Conservation (phyloP, 2,329 filamentous ascomycete genomes). For the Sporothrix pseudoabietina region DNA sequence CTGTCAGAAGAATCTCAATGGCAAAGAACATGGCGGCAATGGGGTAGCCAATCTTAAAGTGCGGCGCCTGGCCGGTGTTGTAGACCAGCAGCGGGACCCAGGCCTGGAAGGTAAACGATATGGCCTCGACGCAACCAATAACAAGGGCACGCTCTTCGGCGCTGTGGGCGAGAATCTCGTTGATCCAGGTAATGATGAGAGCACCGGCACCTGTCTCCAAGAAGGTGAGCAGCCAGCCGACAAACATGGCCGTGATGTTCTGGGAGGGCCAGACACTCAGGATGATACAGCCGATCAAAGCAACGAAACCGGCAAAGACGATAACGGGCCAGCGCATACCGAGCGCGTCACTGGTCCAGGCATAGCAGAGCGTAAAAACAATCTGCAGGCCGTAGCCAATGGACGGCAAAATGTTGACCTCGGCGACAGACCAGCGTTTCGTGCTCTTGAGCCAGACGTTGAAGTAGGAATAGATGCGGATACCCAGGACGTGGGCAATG, state of each 20-base stretch:
- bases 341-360: conserved; percentile 55
- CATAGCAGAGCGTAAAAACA: conserved; percentile 52
- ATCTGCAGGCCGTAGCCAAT: conserved; percentile 39
- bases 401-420: conserved; percentile 53
- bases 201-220: conserved; percentile 27
- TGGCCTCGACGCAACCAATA: conserved; percentile 30
- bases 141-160: conserved; percentile 29
- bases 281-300: conserved; percentile 30
- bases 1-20: conserved; percentile 31
- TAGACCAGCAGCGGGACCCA: conserved; percentile 32
- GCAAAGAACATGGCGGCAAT: conserved; percentile 39
- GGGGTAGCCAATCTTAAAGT: conserved; percentile 38
- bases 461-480: conserved; percentile 33
- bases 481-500: conserved; percentile 29
- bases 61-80: conserved; percentile 32
- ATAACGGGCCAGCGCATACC: conserved; percentile 55
- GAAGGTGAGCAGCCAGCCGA: conserved; percentile 30
- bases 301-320: conserved; percentile 36
- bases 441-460: conserved; percentile 38
- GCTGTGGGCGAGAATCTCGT: conserved; percentile 29
- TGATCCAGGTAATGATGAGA: conserved; percentile 31
- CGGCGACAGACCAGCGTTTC: conserved; percentile 45
- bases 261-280: conserved; percentile 13
- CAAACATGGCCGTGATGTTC: conserved; percentile 27
- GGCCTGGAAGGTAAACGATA: conserved; percentile 28